phyloP scores from a whole-genome alignment of 148 eudicot species.

The Vaccinium myrtillus region DNA sequence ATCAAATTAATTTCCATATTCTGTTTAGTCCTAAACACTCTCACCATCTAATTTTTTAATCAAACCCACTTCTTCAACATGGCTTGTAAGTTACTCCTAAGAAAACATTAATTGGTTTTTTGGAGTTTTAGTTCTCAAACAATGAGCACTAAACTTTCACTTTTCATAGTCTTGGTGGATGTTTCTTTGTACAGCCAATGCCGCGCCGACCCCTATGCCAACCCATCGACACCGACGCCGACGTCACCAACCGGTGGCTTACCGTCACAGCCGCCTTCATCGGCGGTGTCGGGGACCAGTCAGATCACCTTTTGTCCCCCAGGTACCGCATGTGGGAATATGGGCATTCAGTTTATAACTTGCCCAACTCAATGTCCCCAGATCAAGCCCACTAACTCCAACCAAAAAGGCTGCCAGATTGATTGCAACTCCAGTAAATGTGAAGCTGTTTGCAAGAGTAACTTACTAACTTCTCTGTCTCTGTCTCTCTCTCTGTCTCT shows the following conservation, averaged over 20 bases:
- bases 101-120: not conserved
- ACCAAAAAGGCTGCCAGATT: conserved; percentile 20
- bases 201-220: not conserved
- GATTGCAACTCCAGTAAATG: conserved; percentile 25
- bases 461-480: not conserved
- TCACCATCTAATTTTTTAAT: conserved; percentile 14
- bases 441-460: conserved; percentile 33
- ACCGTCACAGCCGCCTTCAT: not conserved
- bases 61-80: not conserved
- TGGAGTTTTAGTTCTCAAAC: not conserved
- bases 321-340: not conserved
- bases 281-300: conserved; percentile 4
- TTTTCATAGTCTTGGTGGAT: conserved; percentile 14
- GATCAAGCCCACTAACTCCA: conserved; percentile 13
- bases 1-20: not conserved
- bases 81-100: conserved; percentile 9
- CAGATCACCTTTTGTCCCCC: conserved; percentile 1
- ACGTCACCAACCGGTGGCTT: no score
- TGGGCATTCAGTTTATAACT: not conserved
- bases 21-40: not conserved
- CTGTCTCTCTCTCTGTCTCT: conserved; percentile 1
- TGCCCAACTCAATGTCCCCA: conserved; percentile 27
- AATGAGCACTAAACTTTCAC: not conserved
- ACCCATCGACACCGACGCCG: not conserved
- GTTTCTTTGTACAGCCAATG: not conserved